phyloP scores from a whole-genome alignment of 2,329 filamentous ascomycete species.

The Alternaria incomplexa region DNA sequence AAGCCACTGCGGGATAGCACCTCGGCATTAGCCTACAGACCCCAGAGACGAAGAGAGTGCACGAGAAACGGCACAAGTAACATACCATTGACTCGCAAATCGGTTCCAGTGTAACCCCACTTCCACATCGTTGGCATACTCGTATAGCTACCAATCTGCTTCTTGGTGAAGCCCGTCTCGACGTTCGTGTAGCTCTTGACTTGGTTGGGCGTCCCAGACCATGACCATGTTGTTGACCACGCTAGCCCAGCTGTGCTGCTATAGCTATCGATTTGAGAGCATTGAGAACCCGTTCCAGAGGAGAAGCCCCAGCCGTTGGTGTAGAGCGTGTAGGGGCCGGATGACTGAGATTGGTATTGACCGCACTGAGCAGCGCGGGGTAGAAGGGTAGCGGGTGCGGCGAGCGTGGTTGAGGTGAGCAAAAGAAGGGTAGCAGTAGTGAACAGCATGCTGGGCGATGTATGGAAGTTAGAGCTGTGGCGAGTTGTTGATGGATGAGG shows the following conservation, averaged over 20 bases:
- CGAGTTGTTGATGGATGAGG: not conserved
- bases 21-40: not conserved
- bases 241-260: not conserved
- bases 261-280: not conserved
- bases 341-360: not conserved
- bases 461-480: not conserved
- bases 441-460: not conserved
- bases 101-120: not conserved
- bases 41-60: not conserved
- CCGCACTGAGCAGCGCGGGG: not conserved
- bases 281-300: not conserved
- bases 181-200: not conserved
- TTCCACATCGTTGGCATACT: not conserved
- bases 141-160: not conserved
- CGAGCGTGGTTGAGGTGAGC: not conserved
- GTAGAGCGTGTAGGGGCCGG: not conserved
- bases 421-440: not conserved
- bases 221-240: not conserved
- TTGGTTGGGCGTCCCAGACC: not conserved
- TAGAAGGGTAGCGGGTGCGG: not conserved
- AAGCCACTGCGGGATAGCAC: not conserved
- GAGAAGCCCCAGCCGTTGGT: not conserved
- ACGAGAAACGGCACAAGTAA: fast-evolving
- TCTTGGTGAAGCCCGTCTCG: not conserved
- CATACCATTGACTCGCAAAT: not conserved